These are phyloP conservation scores for Lasiodiplodia sp. DNA, from an alignment of 2,329 filamentous ascomycete genomes.

Conservation along the genomic window DNA sequence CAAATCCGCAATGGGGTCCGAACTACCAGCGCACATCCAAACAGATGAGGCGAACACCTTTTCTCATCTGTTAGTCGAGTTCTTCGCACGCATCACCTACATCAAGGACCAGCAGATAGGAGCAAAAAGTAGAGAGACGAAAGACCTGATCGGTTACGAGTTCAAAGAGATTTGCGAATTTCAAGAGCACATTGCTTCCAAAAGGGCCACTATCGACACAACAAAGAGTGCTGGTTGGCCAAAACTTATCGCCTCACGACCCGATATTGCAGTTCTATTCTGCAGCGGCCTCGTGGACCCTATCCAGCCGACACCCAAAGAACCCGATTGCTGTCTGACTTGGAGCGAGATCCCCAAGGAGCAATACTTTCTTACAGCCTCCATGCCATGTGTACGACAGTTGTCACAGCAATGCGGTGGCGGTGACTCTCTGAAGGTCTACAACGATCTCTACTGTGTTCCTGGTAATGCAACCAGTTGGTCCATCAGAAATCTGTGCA, in stretches of 20 bases:
- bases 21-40: background rate
- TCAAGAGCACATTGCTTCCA: background rate
- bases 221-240: background rate
- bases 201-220: background rate
- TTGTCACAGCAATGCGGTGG: background rate
- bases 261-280: background rate
- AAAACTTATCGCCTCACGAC: background rate
- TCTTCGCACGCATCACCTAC: background rate
- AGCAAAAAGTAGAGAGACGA: background rate
- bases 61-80: background rate
- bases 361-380: background rate
- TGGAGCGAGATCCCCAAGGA: background rate
- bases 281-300: background rate
- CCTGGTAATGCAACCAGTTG: background rate
- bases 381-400: background rate
- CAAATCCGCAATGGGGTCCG: background rate
- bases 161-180: background rate
- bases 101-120: constrained; percentile 1
- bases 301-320: background rate
- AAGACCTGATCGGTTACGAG: constrained; percentile 1
- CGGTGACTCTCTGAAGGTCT: background rate
- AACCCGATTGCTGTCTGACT: background rate
- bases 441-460: constrained; percentile 9
- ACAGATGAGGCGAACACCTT: background rate
- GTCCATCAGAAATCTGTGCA: background rate